A percentile compares a stretch with the other conserved stretches of the same genome.
These are phyloP conservation scores for Ophiocordyceps camponoti-floridani DNA, from an alignment of 2,329 filamentous ascomycete genomes.

Conservation along the genomic window DNA sequence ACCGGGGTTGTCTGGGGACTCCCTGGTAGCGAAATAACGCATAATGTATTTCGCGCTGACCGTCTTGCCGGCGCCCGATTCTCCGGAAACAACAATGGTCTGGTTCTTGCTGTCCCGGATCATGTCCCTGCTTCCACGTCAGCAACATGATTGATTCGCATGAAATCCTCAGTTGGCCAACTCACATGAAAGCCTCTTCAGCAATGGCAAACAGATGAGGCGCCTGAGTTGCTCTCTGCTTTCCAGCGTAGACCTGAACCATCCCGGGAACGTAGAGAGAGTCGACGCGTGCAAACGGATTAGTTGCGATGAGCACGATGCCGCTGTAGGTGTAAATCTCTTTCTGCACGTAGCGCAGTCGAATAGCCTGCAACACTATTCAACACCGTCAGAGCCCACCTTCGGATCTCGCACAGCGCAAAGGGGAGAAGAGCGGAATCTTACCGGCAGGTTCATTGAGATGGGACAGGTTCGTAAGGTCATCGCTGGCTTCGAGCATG, in stretches of 20 bases:
- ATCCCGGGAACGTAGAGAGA: conserved; percentile 97
- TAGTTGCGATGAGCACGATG: conserved; percentile 95
- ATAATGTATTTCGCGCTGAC: conserved; percentile 99
- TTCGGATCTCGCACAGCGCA: neutral
- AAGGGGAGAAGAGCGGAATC: neutral
- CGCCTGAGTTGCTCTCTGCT: conserved; percentile 88
- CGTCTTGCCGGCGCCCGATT: conserved; percentile 96
- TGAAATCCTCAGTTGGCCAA: conserved; percentile 3
- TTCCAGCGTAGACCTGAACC: conserved; percentile 98
- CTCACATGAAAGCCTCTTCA: conserved; percentile 93
- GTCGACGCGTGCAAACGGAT: conserved; percentile 92
- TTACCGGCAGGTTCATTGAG: conserved; percentile 93
- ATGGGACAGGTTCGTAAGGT: conserved; percentile 92
- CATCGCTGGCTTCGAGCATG: conserved; percentile 96
- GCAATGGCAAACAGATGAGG: conserved; percentile 98
- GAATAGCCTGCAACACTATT: conserved; percentile 88
- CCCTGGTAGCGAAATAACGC: conserved; percentile 97
- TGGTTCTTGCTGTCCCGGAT: conserved; percentile 89
- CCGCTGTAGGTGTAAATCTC: conserved; percentile 99
- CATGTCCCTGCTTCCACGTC: conserved; percentile 64
- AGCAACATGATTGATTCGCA: neutral
- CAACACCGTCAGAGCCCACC: conserved; percentile 5
- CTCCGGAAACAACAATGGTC: conserved; percentile 96
- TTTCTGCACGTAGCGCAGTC: conserved; percentile 90
- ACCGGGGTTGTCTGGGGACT: conserved; percentile 74